Percentiles rank a stretch among this genome's conserved stretches.
Evolutionary conservation across 2,329 filamentous ascomycete genomes (phyloP).

Genomic region (Aspergillus uvarum): DNA sequence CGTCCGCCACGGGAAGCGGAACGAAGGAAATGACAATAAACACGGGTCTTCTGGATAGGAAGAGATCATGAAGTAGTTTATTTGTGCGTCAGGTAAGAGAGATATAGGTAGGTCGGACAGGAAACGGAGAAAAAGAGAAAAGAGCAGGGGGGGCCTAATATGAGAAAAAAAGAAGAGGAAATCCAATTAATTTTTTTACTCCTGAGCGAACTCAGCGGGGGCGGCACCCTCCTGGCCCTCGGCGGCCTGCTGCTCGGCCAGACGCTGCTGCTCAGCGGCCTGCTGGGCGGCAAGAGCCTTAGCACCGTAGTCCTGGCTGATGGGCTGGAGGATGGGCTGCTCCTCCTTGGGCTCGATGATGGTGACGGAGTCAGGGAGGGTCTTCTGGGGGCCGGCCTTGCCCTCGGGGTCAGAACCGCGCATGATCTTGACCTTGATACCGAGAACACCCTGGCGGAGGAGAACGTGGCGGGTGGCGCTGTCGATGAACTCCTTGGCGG

Average conservation of each 20-base stretch:
- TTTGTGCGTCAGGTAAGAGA: constrained; percentile 39
- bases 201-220: constrained; percentile 47
- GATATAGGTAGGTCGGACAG: constrained; percentile 32
- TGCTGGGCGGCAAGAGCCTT: constrained; percentile 72
- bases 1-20: not conserved
- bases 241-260: constrained; percentile 57
- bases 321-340: constrained; percentile 88
- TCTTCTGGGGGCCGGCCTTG: constrained; percentile 97
- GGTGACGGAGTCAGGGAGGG: constrained; percentile 96
- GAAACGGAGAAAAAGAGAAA: constrained; percentile 27
- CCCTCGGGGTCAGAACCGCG: constrained; percentile 98
- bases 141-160: constrained; percentile 26
- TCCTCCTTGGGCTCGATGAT: constrained; percentile 99
- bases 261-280: constrained; percentile 55
- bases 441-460: constrained; percentile 98
- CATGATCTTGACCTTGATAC: constrained; percentile 99
- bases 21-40: not conserved
- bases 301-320: constrained; percentile 97
- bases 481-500: constrained; percentile 99
- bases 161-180: constrained; percentile 26
- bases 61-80: constrained; percentile 33
- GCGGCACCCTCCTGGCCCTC: constrained; percentile 47
- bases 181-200: constrained; percentile 35
- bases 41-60: constrained; percentile 15
- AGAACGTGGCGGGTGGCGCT: constrained; percentile 97